phyloP scores from a whole-genome alignment of 2,329 filamentous ascomycete species.

The Sclerotinia spermophila region DNA sequence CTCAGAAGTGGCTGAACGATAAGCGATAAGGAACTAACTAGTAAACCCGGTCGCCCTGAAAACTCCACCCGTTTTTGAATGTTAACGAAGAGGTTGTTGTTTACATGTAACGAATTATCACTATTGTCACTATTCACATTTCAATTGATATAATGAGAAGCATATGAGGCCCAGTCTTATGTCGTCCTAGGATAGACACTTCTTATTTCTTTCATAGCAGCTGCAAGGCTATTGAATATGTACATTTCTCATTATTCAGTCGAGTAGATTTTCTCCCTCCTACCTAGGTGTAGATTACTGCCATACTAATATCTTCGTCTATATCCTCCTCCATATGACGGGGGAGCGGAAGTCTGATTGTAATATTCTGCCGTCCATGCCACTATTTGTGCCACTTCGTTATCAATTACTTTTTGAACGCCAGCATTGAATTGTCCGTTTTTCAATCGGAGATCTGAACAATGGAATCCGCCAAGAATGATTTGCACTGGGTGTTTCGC shows the following conservation, averaged over 20 bases:
- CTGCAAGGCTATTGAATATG: neutral
- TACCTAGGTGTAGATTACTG: neutral
- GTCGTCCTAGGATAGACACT: neutral
- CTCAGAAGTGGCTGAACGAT: slow-evolving; percentile 4
- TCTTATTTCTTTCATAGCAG: neutral
- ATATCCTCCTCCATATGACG: neutral
- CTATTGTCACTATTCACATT: neutral
- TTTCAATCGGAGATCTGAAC: slow-evolving; percentile 48
- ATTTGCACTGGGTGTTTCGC: slow-evolving; percentile 48
- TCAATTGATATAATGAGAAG: neutral
- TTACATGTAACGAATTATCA: neutral
- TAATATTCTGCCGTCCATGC: slow-evolving; percentile 51
- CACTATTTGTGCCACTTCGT: slow-evolving; percentile 48
- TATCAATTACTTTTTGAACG: slow-evolving; percentile 48
- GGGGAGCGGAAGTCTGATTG: neutral
- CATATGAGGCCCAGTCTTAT: neutral
- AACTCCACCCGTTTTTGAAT: neutral
- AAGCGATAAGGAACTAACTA: slow-evolving; percentile 5
- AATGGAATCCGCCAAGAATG: slow-evolving; percentile 53
- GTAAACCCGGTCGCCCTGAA: neutral
- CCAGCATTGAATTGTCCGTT: slow-evolving; percentile 48
- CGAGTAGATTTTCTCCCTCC: neutral
- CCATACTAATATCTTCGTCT: slow-evolving; percentile 11
- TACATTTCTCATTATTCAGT: slow-evolving; percentile 3
- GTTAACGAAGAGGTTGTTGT: neutral